These are phyloP conservation scores for Fusarium sp. DNA, from an alignment of 2,329 filamentous ascomycete species.

Conservation along the genomic window DNA sequence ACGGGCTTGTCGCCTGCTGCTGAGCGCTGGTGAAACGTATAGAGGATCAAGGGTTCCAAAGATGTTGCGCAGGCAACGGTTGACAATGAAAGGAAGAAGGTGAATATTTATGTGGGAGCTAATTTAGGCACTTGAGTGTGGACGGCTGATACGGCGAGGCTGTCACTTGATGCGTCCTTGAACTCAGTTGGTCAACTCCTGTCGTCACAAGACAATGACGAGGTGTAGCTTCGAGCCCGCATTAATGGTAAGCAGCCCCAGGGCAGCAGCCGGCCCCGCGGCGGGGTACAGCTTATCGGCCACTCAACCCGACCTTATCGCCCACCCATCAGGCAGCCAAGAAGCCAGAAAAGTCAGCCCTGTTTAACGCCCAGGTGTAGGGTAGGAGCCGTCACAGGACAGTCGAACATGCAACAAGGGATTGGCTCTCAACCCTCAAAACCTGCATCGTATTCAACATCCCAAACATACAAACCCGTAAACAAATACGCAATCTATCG, in stretches of 20 bases:
- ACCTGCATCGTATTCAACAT: background rate
- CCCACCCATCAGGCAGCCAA: background rate
- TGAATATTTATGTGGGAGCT: background rate
- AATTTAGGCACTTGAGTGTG: slow-evolving; percentile 3
- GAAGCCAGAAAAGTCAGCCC: background rate
- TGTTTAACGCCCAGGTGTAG: background rate
- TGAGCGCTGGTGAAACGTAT: background rate
- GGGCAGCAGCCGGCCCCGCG: slow-evolving; percentile 25
- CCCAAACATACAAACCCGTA: background rate
- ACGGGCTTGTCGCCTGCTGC: background rate
- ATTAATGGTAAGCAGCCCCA: slow-evolving; percentile 22
- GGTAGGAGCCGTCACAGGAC: background rate
- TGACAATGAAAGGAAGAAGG: background rate
- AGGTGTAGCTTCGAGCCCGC: slow-evolving; percentile 24
- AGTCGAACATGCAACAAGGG: background rate
- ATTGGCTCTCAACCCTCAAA: background rate
- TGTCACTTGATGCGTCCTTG: slow-evolving; percentile 40
- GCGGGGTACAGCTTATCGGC: slow-evolving; percentile 34
- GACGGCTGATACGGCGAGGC: slow-evolving; percentile 35
- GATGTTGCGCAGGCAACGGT: background rate
- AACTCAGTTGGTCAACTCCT: slow-evolving; percentile 16
- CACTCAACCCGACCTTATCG: slow-evolving; percentile 12
- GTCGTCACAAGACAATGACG: slow-evolving; percentile 40
- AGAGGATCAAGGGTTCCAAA: slow-evolving; percentile 15
- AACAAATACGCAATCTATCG: slow-evolving; percentile 20